A percentile compares a stretch with the other conserved stretches of the same genome.
Evolutionary conservation across 2,329 filamentous ascomycete species (phyloP).

Genomic region (Penicillium sp.): DNA sequence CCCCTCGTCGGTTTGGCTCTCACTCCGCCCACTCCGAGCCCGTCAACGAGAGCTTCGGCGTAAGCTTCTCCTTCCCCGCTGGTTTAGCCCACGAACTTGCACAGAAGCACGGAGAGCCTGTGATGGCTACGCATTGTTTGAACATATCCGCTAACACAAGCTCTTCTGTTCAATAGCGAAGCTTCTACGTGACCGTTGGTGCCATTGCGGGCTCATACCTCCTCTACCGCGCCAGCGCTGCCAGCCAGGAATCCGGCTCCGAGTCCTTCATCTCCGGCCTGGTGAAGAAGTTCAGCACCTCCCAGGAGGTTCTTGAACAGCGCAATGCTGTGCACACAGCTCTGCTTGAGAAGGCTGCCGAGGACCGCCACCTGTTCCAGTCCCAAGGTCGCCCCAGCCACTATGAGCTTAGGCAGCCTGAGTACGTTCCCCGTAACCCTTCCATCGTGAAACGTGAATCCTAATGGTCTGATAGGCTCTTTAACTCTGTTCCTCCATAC

Average conservation of each 20-base stretch:
- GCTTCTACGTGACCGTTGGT: constrained; percentile 44
- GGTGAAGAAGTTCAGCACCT: constrained; percentile 52
- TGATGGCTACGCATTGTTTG: constrained; percentile 6
- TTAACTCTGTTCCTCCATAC: constrained; percentile 58
- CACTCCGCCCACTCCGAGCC: constrained; percentile 38
- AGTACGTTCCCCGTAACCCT: constrained; percentile 47
- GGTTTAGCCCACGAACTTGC: constrained; percentile 6
- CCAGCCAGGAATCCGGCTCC: constrained; percentile 33
- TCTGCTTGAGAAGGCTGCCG: constrained; percentile 57
- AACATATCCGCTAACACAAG: constrained; percentile 14
- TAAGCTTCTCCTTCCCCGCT: constrained; percentile 29
- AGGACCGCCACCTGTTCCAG: constrained; percentile 57
- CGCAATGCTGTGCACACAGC: constrained; percentile 56
- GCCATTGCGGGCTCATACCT: constrained; percentile 38
- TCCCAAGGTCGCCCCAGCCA: constrained; percentile 37
- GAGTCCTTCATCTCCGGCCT: constrained; percentile 40
- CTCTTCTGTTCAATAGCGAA: constrained; percentile 33
- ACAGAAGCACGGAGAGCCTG: constrained; percentile 5
- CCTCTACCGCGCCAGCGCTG: constrained; percentile 39
- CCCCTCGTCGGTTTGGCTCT: constrained; percentile 41
- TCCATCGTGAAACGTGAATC: background rate
- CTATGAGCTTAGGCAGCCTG: constrained; percentile 55
- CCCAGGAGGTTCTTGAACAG: constrained; percentile 48
- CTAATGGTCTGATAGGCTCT: constrained; percentile 42
- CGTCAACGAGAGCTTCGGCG: constrained; percentile 43